Percentiles rank a stretch among this genome's conserved stretches.
These are phyloP conservation scores for Sphagnum magellanicum DNA, from an alignment of 228 moss, liverwort and hornwort genomes.

Conservation along the genomic window DNA sequence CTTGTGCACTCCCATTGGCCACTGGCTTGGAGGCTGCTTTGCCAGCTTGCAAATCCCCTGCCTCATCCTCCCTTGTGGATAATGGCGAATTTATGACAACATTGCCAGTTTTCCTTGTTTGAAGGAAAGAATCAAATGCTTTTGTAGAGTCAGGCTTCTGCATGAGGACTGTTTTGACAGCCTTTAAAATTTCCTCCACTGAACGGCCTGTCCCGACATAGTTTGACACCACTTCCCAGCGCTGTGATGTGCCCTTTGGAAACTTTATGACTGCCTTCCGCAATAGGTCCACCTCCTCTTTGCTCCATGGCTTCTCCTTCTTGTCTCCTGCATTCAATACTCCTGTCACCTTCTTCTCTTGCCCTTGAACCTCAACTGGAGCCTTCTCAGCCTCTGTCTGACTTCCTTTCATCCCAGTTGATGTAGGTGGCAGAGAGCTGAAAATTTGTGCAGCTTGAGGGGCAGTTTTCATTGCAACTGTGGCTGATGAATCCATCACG, in stretches of 20 bases:
- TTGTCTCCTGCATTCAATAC: slow-evolving; percentile 37
- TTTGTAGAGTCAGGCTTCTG: slow-evolving; percentile 87
- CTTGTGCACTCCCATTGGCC: slow-evolving; percentile 17
- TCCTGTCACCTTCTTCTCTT: slow-evolving; percentile 16
- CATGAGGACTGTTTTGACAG: slow-evolving; percentile 70
- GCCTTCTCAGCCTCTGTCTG: slow-evolving; percentile 6
- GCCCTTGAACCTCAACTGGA: slow-evolving; percentile 13
- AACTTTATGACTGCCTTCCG: slow-evolving; percentile 83
- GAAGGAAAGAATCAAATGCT: slow-evolving; percentile 81
- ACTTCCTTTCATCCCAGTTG: slow-evolving; percentile 11
- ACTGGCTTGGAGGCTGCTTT: slow-evolving; percentile 9
- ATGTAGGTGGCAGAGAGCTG: slow-evolving; percentile 10
- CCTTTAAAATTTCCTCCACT: slow-evolving; percentile 78
- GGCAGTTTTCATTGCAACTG: slow-evolving; percentile 22
- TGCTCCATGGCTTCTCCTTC: slow-evolving; percentile 79
- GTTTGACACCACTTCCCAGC: slow-evolving; percentile 78
- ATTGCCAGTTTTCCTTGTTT: slow-evolving; percentile 61
- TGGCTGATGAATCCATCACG: slow-evolving; percentile 25
- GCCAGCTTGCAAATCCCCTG: slow-evolving; percentile 5
- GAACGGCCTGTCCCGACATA: slow-evolving; percentile 73
- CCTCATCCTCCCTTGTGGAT: slow-evolving; percentile 58
- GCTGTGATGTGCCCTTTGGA: slow-evolving; percentile 87
- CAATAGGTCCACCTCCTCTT: slow-evolving; percentile 68
- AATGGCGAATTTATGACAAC: slow-evolving; percentile 68
- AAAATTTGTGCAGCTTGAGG: slow-evolving; percentile 4